A percentile compares a stretch with the other conserved stretches of the same genome.
Evolutionary conservation across 192 early-diverging fungal genomes (phyloP).

Genomic region (Chytriomyces sp.): DNA sequence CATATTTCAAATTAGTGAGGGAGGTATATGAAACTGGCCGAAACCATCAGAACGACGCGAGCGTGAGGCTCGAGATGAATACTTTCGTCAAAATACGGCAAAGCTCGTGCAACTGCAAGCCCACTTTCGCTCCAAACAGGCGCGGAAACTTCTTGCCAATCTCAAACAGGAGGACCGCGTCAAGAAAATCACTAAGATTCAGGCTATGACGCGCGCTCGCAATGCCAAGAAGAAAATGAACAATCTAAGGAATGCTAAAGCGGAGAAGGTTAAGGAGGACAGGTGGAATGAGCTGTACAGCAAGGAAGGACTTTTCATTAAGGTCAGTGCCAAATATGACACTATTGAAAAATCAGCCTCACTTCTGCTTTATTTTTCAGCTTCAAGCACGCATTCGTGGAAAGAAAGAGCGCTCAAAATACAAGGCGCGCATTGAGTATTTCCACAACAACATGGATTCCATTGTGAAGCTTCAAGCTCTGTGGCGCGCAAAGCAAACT

Average conservation of each 20-base stretch:
- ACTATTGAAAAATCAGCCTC: constrained; percentile 24
- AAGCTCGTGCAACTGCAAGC: constrained; percentile 24
- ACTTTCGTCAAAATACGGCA: constrained; percentile 33
- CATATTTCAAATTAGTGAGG: too few species aligned
- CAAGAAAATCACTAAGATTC: constrained; percentile 35
- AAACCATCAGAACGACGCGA: constrained; percentile 24
- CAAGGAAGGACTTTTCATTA: constrained; percentile 45
- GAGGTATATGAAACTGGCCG: too few species aligned
- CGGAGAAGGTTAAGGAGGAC: constrained; percentile 5
- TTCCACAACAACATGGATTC: constrained; percentile 67
- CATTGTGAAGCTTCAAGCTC: constrained; percentile 78
- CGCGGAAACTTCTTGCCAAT: constrained; percentile 31
- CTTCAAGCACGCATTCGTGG: constrained; percentile 70
- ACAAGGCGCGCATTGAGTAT: constrained; percentile 59
- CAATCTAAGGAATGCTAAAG: not conserved
- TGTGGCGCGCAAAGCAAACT: constrained; percentile 51
- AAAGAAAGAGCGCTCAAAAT: constrained; percentile 61
- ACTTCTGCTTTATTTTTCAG: constrained; percentile 31
- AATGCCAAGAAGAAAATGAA: not conserved
- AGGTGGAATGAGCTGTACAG: constrained; percentile 37
- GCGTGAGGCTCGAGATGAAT: constrained; percentile 44
- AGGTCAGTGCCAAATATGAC: constrained; percentile 42
- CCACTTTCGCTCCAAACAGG: constrained; percentile 2
- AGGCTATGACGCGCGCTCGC: constrained; percentile 27
- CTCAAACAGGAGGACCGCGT: constrained; percentile 39